Conservation (phyloP, 2,329 filamentous ascomycete species). For the Emergomyces pasteurianus region DNA sequence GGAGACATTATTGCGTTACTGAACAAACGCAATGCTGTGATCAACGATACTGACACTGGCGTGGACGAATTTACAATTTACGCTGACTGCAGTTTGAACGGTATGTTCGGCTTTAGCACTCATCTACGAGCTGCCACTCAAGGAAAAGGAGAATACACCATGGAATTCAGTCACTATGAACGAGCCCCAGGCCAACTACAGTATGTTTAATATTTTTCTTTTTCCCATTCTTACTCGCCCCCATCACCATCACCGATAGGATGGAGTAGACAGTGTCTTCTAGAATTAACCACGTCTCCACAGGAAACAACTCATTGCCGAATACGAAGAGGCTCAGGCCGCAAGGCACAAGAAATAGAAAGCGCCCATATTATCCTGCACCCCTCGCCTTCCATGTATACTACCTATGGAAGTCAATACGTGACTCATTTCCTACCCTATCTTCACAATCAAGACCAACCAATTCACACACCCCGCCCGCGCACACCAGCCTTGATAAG, state of each 20-base stretch:
- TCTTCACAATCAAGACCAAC: not conserved
- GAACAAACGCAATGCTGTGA: constrained; percentile 93
- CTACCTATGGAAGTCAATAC: not conserved
- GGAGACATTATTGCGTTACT: constrained; percentile 87
- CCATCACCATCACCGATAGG: not conserved
- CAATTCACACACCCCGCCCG: not conserved
- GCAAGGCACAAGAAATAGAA: constrained; percentile 52
- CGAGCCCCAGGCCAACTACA: constrained; percentile 79
- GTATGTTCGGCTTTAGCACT: constrained; percentile 95
- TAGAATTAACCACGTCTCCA: constrained; percentile 2
- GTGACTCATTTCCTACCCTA: not conserved
- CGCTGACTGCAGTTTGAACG: constrained; percentile 85
- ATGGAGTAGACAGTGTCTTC: not conserved
- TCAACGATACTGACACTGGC: constrained; percentile 90
- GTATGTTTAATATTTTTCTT: constrained; percentile 41
- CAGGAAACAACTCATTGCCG: constrained; percentile 54
- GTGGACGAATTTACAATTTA: constrained; percentile 86
- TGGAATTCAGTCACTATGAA: constrained; percentile 97
- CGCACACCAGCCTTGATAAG: not conserved
- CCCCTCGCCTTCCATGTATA: not conserved
- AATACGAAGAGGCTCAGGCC: constrained; percentile 55
- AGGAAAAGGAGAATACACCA: constrained; percentile 95
- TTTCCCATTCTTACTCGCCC: not conserved
- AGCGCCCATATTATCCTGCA: not conserved
- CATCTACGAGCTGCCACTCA: constrained; percentile 88